Conservation (phyloP, 176 grass and related monocot species). For the Paspalum vaginatum region DNA sequence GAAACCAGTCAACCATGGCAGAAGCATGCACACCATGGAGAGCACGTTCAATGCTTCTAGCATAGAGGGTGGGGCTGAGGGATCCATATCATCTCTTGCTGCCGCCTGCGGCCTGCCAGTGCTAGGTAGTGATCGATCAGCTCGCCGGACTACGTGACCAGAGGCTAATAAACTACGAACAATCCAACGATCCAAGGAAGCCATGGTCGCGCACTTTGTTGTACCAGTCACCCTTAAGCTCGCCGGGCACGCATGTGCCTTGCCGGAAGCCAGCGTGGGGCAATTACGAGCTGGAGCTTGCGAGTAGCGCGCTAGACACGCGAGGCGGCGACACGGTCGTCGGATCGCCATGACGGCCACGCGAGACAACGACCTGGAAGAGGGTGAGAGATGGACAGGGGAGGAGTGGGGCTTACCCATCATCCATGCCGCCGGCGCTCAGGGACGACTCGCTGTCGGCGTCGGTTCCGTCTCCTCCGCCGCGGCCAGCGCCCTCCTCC, state of each 20-base stretch:
- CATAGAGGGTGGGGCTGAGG: not conserved
- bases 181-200: conserved; percentile 8
- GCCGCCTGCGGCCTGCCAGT: not conserved
- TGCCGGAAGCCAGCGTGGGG: not conserved
- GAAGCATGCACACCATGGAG: conserved; percentile 22
- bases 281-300: not conserved
- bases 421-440: conserved; percentile 40
- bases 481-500: not conserved
- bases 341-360: conserved; percentile 30
- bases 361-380: not conserved
- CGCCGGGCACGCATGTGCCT: conserved; percentile 27
- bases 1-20: conserved; percentile 13
- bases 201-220: conserved; percentile 11
- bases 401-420: conserved; percentile 39
- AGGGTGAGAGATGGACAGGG: not conserved
- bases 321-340: conserved; percentile 2
- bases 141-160: not conserved
- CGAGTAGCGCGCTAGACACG: not conserved
- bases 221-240: not conserved
- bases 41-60: conserved; percentile 12
- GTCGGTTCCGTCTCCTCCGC: conserved; percentile 23
- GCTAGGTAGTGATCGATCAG: not conserved
- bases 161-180: not conserved
- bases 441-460: conserved; percentile 36
- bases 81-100: not conserved